Percentiles rank a stretch among this genome's conserved stretches.
Evolutionary conservation across 768 basidiomycete species (phyloP).

Genomic region (Hygrocybe coccinea): DNA sequence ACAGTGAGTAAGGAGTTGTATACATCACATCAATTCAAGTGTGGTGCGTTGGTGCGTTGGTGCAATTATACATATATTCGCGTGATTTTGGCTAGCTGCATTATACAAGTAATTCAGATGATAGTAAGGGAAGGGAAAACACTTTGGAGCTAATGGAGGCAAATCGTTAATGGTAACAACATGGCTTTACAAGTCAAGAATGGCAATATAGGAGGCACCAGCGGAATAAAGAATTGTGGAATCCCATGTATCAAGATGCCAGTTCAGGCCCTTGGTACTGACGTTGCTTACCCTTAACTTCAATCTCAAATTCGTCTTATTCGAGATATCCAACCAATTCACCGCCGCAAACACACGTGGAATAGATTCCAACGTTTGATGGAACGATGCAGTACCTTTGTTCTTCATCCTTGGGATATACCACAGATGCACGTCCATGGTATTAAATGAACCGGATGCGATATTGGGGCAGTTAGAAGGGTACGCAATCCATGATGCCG

Average conservation of each 20-base stretch:
- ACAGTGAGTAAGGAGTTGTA: too few species aligned
- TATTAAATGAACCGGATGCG: constrained; percentile 3
- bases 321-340: background rate
- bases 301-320: background rate
- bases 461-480: constrained; percentile 1
- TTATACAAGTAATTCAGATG: too few species aligned
- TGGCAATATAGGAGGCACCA: constrained; percentile 1
- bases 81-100: too few species aligned
- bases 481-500: constrained; percentile 1
- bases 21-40: too few species aligned
- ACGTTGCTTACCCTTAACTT: background rate
- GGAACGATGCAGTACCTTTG: background rate
- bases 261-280: background rate
- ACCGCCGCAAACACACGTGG: background rate
- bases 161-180: too few species aligned
- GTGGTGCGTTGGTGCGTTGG: too few species aligned
- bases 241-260: background rate
- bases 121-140: too few species aligned
- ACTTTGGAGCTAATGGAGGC: too few species aligned
- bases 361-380: background rate
- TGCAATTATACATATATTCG: too few species aligned
- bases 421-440: constrained; percentile 2
- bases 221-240: constrained; percentile 3
- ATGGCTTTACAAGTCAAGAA: too few species aligned
- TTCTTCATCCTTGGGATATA: background rate